phyloP scores from a whole-genome alignment of 2,329 filamentous ascomycete species.

The Pseudopithomyces maydicus region DNA sequence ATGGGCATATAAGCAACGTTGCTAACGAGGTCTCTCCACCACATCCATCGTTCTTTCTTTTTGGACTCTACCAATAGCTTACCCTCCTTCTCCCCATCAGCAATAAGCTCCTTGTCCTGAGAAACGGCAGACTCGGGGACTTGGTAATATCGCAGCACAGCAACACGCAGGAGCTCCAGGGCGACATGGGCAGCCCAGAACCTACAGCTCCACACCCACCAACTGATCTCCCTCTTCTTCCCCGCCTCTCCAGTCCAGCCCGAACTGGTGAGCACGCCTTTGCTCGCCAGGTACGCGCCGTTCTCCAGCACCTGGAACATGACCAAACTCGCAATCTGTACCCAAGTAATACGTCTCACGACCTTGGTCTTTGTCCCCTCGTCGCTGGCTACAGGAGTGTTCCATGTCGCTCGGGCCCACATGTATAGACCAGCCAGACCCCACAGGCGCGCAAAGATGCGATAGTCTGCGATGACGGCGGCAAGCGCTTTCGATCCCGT shows the following conservation, averaged over 20 bases:
- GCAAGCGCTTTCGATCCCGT: slow-evolving; percentile 57
- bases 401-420: slow-evolving; percentile 59
- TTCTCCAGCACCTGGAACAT: slow-evolving; percentile 84
- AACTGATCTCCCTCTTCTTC: slow-evolving; percentile 58
- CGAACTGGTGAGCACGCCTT: slow-evolving; percentile 64
- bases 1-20: slow-evolving; percentile 81
- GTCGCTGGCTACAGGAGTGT: slow-evolving; percentile 27
- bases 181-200: slow-evolving; percentile 82
- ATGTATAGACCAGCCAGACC: slow-evolving; percentile 74
- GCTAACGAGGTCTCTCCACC: slow-evolving; percentile 69
- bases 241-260: slow-evolving; percentile 56
- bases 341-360: slow-evolving; percentile 60
- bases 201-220: slow-evolving; percentile 74
- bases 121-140: not conserved
- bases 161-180: slow-evolving; percentile 73
- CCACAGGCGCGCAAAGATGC: slow-evolving; percentile 78
- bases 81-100: slow-evolving; percentile 53
- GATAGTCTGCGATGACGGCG: slow-evolving; percentile 69
- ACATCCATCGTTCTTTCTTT: slow-evolving; percentile 48
- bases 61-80: slow-evolving; percentile 47
- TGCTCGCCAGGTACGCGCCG: slow-evolving; percentile 73
- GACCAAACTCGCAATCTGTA: slow-evolving; percentile 71
- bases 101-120: slow-evolving; percentile 27
- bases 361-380: slow-evolving; percentile 34
- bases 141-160: slow-evolving; percentile 42